phyloP scores from a whole-genome alignment of 2,329 filamentous ascomycete species.

The Arthrobotrys iridis region DNA sequence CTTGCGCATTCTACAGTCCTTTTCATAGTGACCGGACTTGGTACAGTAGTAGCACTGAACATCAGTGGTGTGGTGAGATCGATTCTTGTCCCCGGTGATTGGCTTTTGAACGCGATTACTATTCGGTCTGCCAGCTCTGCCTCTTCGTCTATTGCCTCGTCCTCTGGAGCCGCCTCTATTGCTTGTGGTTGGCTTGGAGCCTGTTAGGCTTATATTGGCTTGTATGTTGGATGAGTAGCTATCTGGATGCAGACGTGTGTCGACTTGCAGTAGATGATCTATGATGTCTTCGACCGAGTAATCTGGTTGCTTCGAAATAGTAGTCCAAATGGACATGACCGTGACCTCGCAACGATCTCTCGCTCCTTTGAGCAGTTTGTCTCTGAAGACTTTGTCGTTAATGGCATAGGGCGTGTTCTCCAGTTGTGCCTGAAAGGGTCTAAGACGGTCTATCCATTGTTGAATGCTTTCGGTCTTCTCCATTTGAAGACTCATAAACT shows the following conservation, averaged over 20 bases:
- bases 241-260: background rate
- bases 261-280: background rate
- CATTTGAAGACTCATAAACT: background rate
- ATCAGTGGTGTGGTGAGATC: too few relatives aligned
- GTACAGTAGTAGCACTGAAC: too few relatives aligned
- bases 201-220: too few relatives aligned
- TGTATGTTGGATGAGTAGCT: background rate
- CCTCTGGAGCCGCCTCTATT: too few relatives aligned
- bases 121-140: too few relatives aligned
- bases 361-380: background rate
- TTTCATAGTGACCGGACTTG: too few relatives aligned
- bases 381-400: background rate
- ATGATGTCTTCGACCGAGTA: background rate
- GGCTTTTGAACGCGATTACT: too few relatives aligned
- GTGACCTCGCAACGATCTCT: background rate
- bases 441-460: background rate
- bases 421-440: background rate
- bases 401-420: background rate
- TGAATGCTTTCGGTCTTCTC: background rate
- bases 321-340: background rate
- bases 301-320: background rate
- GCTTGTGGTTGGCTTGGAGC: too few relatives aligned
- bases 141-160: too few relatives aligned
- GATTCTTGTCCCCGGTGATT: too few relatives aligned
- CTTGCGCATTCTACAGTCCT: too few relatives aligned